Percentiles rank a stretch among this genome's conserved stretches.
These are phyloP conservation scores for Pythium graminicola DNA, from an alignment of 352 stramenopile species.

Conservation along the genomic window DNA sequence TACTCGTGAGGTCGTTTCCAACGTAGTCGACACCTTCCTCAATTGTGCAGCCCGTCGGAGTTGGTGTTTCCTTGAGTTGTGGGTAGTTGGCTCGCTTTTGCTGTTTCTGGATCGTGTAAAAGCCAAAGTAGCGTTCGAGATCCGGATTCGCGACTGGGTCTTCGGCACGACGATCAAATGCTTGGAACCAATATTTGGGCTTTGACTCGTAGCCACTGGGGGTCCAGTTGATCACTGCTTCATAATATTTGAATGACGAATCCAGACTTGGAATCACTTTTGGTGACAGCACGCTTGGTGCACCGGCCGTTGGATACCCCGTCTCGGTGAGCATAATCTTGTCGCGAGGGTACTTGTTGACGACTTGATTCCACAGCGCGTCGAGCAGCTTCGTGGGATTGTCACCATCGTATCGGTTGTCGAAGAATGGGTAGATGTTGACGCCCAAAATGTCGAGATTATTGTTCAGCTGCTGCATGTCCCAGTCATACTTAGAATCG, in stretches of 20 bases:
- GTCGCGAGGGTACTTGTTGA: constrained; percentile 29
- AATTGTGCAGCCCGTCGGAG: no score
- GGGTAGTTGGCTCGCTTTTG: constrained; percentile 43
- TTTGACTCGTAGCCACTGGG: constrained; percentile 40
- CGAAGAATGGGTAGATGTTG: constrained; percentile 79
- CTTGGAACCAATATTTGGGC: constrained; percentile 82
- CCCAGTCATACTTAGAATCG: constrained; percentile 14
- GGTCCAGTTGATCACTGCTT: constrained; percentile 56
- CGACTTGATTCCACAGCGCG: constrained; percentile 49
- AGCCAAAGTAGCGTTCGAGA: constrained; percentile 70
- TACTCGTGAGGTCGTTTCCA: no score
- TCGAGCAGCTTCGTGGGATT: constrained; percentile 48
- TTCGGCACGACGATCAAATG: constrained; percentile 53
- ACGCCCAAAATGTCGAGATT: constrained; percentile 70
- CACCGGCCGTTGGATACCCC: constrained; percentile 45
- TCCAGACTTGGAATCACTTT: constrained; percentile 45
- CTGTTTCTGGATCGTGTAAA: constrained; percentile 41
- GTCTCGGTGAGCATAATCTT: constrained; percentile 71
- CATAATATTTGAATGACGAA: constrained; percentile 51
- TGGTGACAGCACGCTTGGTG: constrained; percentile 26
- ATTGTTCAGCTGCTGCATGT: constrained; percentile 42
- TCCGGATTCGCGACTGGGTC: constrained; percentile 44
- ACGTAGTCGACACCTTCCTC: no score
- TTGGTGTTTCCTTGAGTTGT: no score
- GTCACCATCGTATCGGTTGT: constrained; percentile 39